phyloP scores from a whole-genome alignment of 805 yeast genomes.

The Yarrowia phangngaensis region DNA sequence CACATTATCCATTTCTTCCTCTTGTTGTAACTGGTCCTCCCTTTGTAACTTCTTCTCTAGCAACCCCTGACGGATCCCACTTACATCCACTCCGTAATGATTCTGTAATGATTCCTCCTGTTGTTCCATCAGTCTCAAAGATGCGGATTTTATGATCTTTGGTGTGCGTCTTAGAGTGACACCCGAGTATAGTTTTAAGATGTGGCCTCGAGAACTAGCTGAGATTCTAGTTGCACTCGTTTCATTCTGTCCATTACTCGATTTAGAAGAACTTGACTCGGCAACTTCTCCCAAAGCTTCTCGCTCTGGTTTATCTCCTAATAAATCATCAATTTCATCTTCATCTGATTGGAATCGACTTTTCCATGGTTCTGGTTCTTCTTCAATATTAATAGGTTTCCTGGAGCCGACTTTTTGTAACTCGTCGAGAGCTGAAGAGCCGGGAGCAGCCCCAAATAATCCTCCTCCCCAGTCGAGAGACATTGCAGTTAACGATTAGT shows the following conservation, averaged over 20 bases:
- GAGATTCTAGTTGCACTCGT: no score
- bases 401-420: slow-evolving; percentile 1
- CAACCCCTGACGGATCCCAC: neutral
- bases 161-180: neutral
- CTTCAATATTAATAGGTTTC: neutral
- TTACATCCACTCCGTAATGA: slow-evolving; percentile 9
- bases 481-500: no score
- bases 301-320: no score
- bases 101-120: slow-evolving; percentile 9
- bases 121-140: slow-evolving; percentile 5
- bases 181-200: slow-evolving; percentile 2
- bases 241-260: no score
- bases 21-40: neutral
- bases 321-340: neutral
- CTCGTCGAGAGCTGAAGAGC: neutral
- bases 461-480: slow-evolving; percentile 22
- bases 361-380: neutral
- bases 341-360: neutral
- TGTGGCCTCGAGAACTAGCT: no score
- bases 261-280: no score
- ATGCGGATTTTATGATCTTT: neutral
- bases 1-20: no score
- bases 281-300: no score
- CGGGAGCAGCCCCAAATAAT: neutral
- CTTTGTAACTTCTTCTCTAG: neutral